Base-by-base conservation (phyloP, 345 rosid species). In the Acer yangbiense region DNA sequence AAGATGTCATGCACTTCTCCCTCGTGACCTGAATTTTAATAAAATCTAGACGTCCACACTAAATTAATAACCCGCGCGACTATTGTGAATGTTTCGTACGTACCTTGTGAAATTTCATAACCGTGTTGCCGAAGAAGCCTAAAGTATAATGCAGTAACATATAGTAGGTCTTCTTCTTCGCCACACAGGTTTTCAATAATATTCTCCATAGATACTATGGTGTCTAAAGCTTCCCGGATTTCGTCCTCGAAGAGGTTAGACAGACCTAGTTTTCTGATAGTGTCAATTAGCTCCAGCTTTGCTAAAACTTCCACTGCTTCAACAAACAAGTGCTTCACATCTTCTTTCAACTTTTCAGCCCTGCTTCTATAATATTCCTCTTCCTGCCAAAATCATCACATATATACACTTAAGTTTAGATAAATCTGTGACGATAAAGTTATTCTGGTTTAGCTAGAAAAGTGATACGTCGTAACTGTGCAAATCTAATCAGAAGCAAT, bases 41-140 rank as follows among this genome's bases (percentile, higher is more conserved):
- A 35, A 35, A 35, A 35, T 35, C 6, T 35, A 4, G 39, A 35
- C 39, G 39, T 35, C 6, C 39, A 35, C 6, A 4, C 39, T 35
- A 4, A 35, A 35, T 35, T 35, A 35, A 35, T 35, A 35, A 4
- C 39, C 6, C 4, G 39, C 6, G 0, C 1, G 6, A 4, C 39
- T 35, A 35, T 35, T 4, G 0, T 4, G 6, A 35, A 35, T 35
- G 6, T 35, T 35, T 35, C 39, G 39, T 35, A 35, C 14, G 41
- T 62, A 80, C 92, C 88, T 84, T 81, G 83, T 55, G 92, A 87
- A 76, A 83, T 81, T 68, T 79, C 65, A 67, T 81, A 77, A 41
- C 88, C 86, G 13, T 89, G 82, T 64, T 77, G 83, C 79, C 92
- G 76, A 60, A 89, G 83, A 29, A 87, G 83, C 74, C 74, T 87